Conservation (phyloP, 2,329 filamentous ascomycete species). For the Hymenoscyphus infarciens region DNA sequence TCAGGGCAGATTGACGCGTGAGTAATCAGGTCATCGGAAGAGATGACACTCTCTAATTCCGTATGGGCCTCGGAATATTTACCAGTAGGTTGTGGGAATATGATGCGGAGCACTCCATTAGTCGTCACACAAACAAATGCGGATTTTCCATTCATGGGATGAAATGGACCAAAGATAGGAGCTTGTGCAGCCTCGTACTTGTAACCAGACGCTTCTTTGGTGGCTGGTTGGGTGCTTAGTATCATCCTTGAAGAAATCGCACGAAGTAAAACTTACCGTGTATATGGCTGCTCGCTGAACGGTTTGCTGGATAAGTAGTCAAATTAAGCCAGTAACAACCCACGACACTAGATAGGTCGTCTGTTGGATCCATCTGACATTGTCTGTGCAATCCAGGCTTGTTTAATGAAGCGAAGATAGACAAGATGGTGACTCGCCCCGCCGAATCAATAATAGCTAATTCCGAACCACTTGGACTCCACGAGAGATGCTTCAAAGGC, state of each 20-base stretch:
- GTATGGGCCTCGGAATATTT: constrained; percentile 68
- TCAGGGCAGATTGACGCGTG: constrained; percentile 75
- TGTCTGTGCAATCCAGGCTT: constrained; percentile 59
- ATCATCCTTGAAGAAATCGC: constrained; percentile 39
- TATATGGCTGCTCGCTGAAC: constrained; percentile 27
- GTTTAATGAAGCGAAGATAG: constrained; percentile 70
- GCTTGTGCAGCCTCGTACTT: constrained; percentile 65
- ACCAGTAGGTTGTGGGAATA: constrained; percentile 72
- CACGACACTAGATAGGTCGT: constrained; percentile 74
- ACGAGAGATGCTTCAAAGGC: constrained; percentile 75
- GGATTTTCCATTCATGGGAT: constrained; percentile 67
- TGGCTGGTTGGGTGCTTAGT: constrained; percentile 54
- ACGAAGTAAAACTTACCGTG: not conserved
- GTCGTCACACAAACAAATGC: constrained; percentile 74
- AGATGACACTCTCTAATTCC: constrained; percentile 71
- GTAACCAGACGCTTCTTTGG: constrained; percentile 60
- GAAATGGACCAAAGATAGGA: constrained; percentile 66
- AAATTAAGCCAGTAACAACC: constrained; percentile 76
- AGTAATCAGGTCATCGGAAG: constrained; percentile 71
- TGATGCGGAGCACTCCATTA: constrained; percentile 68
- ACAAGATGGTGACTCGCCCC: constrained; percentile 73
- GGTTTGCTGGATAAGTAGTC: constrained; percentile 26
- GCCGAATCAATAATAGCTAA: constrained; percentile 78
- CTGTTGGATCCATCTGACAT: constrained; percentile 64
- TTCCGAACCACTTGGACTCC: constrained; percentile 72